Evolutionary conservation across 1,284 basidiomycete genomes (phyloP).

Genomic region (Ganoderma meredithae): DNA sequence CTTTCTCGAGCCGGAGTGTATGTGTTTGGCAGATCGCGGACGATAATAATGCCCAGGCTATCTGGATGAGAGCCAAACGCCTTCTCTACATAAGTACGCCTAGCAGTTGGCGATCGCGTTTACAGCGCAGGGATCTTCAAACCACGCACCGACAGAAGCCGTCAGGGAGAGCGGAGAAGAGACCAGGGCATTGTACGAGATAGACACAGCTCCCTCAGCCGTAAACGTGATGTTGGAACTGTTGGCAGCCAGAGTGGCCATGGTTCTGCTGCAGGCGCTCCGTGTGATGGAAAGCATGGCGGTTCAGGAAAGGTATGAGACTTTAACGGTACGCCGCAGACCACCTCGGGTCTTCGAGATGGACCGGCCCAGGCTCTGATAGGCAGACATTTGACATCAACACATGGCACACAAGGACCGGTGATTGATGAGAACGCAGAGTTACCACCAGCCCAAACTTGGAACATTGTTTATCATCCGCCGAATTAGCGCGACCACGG

Average conservation of each 20-base stretch:
- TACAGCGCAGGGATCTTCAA: not conserved
- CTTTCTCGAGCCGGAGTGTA: conserved; percentile 72
- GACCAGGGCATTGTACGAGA: conserved; percentile 72
- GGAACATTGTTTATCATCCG: too few relatives aligned
- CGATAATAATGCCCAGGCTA: conserved; percentile 81
- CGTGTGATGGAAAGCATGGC: conserved; percentile 22
- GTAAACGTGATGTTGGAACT: conserved; percentile 46
- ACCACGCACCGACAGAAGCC: conserved; percentile 64
- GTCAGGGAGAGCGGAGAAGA: conserved; percentile 65
- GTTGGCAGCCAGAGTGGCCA: conserved; percentile 37
- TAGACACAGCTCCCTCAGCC: conserved; percentile 66
- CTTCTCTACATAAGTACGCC: conserved; percentile 51
- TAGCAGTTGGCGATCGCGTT: not conserved
- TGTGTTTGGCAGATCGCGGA: conserved; percentile 77
- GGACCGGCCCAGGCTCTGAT: not conserved
- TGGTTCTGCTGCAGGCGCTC: conserved; percentile 34
- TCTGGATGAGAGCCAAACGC: conserved; percentile 83
- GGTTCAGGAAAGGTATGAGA: conserved; percentile 1
- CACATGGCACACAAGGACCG: not conserved
- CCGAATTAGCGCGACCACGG: too few relatives aligned
- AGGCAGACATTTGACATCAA: not conserved
- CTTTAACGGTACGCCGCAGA: not conserved
- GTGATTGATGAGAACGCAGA: too few relatives aligned
- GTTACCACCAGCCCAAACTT: too few relatives aligned
- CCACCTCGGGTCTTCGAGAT: not conserved